Percentiles rank a stretch among this genome's conserved stretches.
These are phyloP conservation scores for Staphylotrichum tortipilum DNA, from an alignment of 495 filamentous ascomycete genomes.

Conservation along the genomic window DNA sequence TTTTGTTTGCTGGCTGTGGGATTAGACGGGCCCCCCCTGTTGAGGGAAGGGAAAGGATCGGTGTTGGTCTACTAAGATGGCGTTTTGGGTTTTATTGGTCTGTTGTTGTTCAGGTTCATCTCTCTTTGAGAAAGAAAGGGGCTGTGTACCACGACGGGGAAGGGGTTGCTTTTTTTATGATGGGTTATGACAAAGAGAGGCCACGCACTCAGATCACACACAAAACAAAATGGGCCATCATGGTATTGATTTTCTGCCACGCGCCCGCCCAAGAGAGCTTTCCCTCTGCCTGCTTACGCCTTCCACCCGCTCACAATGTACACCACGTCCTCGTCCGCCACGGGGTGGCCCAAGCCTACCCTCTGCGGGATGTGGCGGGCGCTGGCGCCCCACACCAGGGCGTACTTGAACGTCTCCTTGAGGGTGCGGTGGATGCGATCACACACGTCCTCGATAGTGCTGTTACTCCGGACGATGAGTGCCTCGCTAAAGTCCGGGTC, in stretches of 20 bases:
- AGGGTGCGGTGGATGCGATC: constrained; percentile 89
- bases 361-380: constrained; percentile 91
- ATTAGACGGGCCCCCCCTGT: too few relatives aligned
- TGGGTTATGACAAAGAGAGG: constrained; percentile 5
- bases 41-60: background rate
- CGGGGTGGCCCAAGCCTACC: constrained; percentile 77
- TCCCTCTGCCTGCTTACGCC: constrained; percentile 29
- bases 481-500: constrained; percentile 91
- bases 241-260: background rate
- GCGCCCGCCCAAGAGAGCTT: background rate
- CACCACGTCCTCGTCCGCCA: constrained; percentile 95
- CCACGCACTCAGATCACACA: background rate
- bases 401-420: constrained; percentile 99
- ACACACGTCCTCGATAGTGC: constrained; percentile 93
- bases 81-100: constrained; percentile 1
- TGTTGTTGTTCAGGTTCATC: background rate
- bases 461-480: constrained; percentile 79
- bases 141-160: too few relatives aligned
- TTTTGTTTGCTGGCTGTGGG: background rate
- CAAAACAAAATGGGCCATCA: background rate
- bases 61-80: constrained; percentile 5
- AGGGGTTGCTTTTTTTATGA: background rate
- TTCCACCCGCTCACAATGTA: constrained; percentile 81
- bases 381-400: constrained; percentile 94
- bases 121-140: background rate